A percentile compares a stretch with the other conserved stretches of the same genome.
These are phyloP conservation scores for Calamus simplicifolius DNA, from an alignment of 176 grass and related monocot species.

Conservation along the genomic window DNA sequence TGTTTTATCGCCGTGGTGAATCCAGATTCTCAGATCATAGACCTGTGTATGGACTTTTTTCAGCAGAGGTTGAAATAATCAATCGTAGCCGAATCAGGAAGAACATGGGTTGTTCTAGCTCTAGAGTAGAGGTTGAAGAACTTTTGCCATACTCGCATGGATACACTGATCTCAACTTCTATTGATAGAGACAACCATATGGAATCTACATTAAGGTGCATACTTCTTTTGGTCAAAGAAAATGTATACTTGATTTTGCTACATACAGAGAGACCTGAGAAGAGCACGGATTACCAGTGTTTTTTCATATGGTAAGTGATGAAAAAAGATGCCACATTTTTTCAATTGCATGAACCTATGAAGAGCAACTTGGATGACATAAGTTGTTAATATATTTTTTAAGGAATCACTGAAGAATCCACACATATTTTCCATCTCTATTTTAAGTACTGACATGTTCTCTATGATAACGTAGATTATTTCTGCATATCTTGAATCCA, in stretches of 20 bases:
- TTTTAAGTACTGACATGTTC: too few species aligned
- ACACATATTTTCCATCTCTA: too few species aligned
- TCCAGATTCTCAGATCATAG: constrained; percentile 90
- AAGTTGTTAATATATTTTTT: too few species aligned
- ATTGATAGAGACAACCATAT: constrained; percentile 16
- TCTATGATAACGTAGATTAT: too few species aligned
- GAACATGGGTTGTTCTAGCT: constrained; percentile 59
- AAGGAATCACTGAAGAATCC: too few species aligned
- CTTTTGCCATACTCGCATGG: constrained; percentile 61
- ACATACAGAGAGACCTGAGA: not conserved
- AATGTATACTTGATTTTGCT: not conserved
- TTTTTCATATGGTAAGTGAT: not conserved
- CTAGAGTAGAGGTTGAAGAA: constrained; percentile 86
- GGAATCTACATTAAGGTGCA: constrained; percentile 34
- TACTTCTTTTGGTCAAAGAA: not conserved
- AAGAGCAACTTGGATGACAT: too few species aligned
- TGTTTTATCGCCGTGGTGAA: constrained; percentile 79
- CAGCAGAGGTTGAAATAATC: constrained; percentile 75
- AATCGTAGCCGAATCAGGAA: constrained; percentile 45
- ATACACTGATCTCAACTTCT: constrained; percentile 41
- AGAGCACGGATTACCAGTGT: not conserved
- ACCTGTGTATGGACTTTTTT: constrained; percentile 80
- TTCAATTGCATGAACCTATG: too few species aligned
- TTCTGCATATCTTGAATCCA: too few species aligned
- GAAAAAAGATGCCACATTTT: too few species aligned